Evolutionary conservation across 306 rosid species (phyloP).

Genomic region (Prunus persica): Prunus_persica_NCBIv2 NC_034009.1:4577501-4578000

Average conservation of each 20-base stretch:
- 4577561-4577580: constrained; percentile 26
- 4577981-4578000: constrained; percentile 8
- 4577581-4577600: constrained; percentile 25
- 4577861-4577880: background rate
- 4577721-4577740: too few species aligned
- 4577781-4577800: too few species aligned
- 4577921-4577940: constrained; percentile 23
- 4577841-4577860: background rate
- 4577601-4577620: background rate
- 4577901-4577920: background rate
- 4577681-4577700: background rate
- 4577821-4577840: background rate
- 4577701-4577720: too few species aligned
- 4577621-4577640: background rate
- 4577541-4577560: constrained; percentile 24
- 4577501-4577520: constrained; percentile 31
- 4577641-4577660: background rate
- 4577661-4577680: background rate
- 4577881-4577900: background rate
- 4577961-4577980: constrained; percentile 18
- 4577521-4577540: constrained; percentile 26
- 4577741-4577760: too few species aligned
- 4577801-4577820: background rate
- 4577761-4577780: too few species aligned
- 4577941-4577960: constrained; percentile 25